Evolutionary conservation across 75 land plant species (phyloP).

Genomic region (Pinus albicaulis): DNA sequence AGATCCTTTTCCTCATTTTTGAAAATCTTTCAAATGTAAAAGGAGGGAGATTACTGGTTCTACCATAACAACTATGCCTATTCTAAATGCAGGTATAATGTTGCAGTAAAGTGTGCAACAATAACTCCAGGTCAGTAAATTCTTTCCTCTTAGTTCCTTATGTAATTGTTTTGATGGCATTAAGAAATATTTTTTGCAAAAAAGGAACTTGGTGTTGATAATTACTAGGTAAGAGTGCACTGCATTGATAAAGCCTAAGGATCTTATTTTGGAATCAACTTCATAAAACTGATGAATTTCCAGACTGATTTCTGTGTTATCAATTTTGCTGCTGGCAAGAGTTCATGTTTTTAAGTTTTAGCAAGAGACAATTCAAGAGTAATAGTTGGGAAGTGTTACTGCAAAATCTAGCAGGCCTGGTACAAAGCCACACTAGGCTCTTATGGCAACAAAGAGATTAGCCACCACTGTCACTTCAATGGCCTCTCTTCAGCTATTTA

Average conservation of each 20-base stretch:
- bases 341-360: neutral
- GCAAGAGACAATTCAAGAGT: neutral
- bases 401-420: too few species aligned
- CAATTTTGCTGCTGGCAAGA: neutral
- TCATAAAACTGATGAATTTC: neutral
- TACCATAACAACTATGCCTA: neutral
- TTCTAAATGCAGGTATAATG: slow-evolving; percentile 70
- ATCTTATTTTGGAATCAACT: neutral
- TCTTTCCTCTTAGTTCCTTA: neutral
- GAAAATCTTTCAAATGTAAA: neutral
- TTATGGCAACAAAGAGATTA: too few species aligned
- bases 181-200: neutral
- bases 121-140: slow-evolving; percentile 75
- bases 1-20: neutral
- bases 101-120: slow-evolving; percentile 88
- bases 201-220: neutral
- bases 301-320: neutral
- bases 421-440: too few species aligned
- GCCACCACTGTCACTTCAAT: too few species aligned
- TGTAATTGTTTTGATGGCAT: neutral
- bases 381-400: neutral
- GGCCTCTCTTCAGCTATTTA: too few species aligned
- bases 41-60: neutral
- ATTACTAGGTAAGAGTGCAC: neutral
- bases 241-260: neutral